A percentile compares a stretch with the other conserved stretches of the same genome.
These are phyloP conservation scores for Hysterium pulicare DNA, from an alignment of 2,329 filamentous ascomycete species.

Conservation along the genomic window DNA sequence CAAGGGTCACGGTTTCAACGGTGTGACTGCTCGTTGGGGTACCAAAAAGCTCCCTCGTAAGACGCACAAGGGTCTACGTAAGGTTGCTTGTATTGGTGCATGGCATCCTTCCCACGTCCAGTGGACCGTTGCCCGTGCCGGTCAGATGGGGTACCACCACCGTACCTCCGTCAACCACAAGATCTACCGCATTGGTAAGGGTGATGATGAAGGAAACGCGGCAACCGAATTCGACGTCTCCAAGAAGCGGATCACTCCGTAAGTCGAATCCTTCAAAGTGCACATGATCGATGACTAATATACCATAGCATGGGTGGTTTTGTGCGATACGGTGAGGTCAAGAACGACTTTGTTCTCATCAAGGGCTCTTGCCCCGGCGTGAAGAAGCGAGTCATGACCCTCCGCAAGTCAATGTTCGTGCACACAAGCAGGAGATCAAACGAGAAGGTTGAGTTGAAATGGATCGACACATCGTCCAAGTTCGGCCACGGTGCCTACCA, in stretches of 20 bases:
- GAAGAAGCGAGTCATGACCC: constrained; percentile 99
- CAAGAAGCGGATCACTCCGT: constrained; percentile 99
- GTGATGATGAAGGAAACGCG: constrained; percentile 82
- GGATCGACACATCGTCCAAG: constrained; percentile 99
- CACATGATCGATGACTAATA: constrained; percentile 32
- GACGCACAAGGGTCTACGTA: constrained; percentile 99
- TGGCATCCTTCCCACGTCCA: constrained; percentile 99
- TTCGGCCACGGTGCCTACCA: constrained; percentile 99
- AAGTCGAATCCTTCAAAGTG: constrained; percentile 50
- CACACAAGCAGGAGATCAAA: constrained; percentile 94
- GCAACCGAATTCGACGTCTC: constrained; percentile 94
- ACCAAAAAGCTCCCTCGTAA: constrained; percentile 99
- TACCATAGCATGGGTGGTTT: constrained; percentile 86
- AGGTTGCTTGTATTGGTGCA: constrained; percentile 99
- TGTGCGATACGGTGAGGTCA: constrained; percentile 98
- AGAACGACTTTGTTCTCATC: constrained; percentile 97
- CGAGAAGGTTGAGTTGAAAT: constrained; percentile 99
- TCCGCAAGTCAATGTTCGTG: constrained; percentile 97
- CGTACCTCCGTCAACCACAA: constrained; percentile 99
- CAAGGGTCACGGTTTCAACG: constrained; percentile 98
- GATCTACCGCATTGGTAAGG: constrained; percentile 98
- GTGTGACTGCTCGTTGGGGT: constrained; percentile 97
- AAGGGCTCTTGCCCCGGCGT: constrained; percentile 97
- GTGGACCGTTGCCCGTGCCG: constrained; percentile 99
- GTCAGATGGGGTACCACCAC: constrained; percentile 99